phyloP scores from a whole-genome alignment of 2,329 filamentous ascomycete species.

The Trichophyton simii region DNA sequence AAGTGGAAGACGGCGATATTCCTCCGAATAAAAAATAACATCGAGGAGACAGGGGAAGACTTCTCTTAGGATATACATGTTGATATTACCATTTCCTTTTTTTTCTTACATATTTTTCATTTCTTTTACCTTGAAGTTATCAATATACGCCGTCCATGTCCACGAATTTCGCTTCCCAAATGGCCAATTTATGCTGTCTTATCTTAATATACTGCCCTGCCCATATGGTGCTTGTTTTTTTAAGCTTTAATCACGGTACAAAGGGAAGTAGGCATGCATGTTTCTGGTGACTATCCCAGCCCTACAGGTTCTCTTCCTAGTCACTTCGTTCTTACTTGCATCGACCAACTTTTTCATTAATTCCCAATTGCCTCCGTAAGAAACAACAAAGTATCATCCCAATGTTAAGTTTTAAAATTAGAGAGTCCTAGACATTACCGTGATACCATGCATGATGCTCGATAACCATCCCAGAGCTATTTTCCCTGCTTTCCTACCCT shows the following conservation, averaged over 20 bases:
- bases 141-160: conserved; percentile 9
- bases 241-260: not conserved
- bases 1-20: conserved; percentile 92
- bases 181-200: not conserved
- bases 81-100: not conserved
- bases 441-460: not conserved
- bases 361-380: not conserved
- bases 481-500: not conserved
- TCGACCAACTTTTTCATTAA: not conserved
- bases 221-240: not conserved
- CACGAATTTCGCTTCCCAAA: conserved; percentile 1
- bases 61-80: conserved; percentile 43
- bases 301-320: not conserved
- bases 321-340: not conserved
- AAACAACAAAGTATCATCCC: not conserved
- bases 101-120: too few relatives aligned
- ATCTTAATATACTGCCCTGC: not conserved
- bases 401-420: not conserved
- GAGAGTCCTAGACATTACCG: not conserved
- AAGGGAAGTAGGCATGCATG: not conserved
- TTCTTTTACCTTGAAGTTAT: not conserved
- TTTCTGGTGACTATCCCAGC: not conserved
- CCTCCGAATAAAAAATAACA: conserved; percentile 68
- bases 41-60: conserved; percentile 58
- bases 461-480: not conserved